Percentiles rank a stretch among this genome's conserved stretches.
These are phyloP conservation scores for Plasmodium inui DNA, from an alignment of 169 alveolate species.

Conservation along the genomic window DNA sequence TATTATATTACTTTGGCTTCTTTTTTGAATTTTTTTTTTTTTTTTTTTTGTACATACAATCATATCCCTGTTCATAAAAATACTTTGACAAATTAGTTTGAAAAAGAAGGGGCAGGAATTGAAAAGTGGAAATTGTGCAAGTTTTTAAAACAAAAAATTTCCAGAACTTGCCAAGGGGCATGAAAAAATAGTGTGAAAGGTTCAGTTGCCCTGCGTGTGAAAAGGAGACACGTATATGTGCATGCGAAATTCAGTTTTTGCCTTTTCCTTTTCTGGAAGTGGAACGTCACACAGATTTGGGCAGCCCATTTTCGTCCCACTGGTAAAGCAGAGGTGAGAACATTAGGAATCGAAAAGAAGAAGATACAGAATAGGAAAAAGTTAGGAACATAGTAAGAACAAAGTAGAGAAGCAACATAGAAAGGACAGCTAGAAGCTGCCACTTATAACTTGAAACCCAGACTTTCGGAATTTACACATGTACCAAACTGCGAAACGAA, in stretches of 20 bases:
- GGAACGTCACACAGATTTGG: background rate
- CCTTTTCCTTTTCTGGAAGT: background rate
- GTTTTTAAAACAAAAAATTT: background rate
- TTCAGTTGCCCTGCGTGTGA: background rate
- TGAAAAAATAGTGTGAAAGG: background rate
- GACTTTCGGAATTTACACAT: background rate
- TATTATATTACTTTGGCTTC: background rate
- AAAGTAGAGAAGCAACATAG: background rate
- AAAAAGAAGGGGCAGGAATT: background rate
- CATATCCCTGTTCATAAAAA: background rate
- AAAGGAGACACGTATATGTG: background rate
- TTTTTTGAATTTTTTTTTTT: background rate
- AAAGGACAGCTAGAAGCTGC: background rate
- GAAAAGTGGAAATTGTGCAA: background rate
- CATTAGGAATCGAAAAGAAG: background rate
- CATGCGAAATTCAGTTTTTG: background rate
- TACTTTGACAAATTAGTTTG: background rate
- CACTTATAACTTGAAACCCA: background rate
- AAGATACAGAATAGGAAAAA: background rate
- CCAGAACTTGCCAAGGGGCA: background rate
- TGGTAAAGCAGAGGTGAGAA: background rate
- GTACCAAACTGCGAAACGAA: background rate
- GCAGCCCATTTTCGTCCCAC: background rate
- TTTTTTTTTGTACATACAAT: background rate
- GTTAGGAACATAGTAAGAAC: background rate